Evolutionary conservation across 2,329 filamentous ascomycete genomes (phyloP).

Genomic region (Fusarium dlaminii): DNA sequence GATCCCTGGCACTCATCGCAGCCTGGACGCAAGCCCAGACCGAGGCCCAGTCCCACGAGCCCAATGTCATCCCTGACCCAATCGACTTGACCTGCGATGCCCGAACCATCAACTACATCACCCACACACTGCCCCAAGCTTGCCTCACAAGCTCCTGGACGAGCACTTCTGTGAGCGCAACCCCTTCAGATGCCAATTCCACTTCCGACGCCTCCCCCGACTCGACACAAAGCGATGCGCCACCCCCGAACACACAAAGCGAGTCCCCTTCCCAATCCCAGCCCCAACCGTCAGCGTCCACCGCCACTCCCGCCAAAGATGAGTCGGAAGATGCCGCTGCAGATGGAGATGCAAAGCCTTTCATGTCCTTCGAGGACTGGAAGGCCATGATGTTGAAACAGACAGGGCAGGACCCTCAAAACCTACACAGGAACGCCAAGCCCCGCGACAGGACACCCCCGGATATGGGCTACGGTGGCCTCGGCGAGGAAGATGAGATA

Average conservation of each 20-base stretch:
- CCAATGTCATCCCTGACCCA: not conserved
- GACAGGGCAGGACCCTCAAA: constrained; percentile 76
- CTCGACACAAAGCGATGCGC: constrained; percentile 2
- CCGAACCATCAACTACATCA: constrained; percentile 83
- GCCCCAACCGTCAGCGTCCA: not conserved
- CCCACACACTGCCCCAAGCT: constrained; percentile 78
- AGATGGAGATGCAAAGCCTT: constrained; percentile 58
- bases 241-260: constrained; percentile 7
- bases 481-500: constrained; percentile 92
- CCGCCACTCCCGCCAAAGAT: constrained; percentile 1
- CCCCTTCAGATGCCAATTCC: constrained; percentile 26
- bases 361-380: constrained; percentile 98
- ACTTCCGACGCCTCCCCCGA: not conserved
- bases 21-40: constrained; percentile 11
- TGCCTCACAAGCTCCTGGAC: constrained; percentile 74
- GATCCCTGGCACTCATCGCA: constrained; percentile 12
- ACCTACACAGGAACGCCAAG: constrained; percentile 70
- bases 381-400: constrained; percentile 92
- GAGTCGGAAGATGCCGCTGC: constrained; percentile 18
- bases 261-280: not conserved
- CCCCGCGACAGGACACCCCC: constrained; percentile 61
- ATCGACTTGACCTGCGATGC: constrained; percentile 54
- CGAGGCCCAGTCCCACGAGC: constrained; percentile 2
- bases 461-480: constrained; percentile 76
- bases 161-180: constrained; percentile 52